phyloP scores from a whole-genome alignment of 2,329 filamentous ascomycete species.

The Cytospora mali region DNA sequence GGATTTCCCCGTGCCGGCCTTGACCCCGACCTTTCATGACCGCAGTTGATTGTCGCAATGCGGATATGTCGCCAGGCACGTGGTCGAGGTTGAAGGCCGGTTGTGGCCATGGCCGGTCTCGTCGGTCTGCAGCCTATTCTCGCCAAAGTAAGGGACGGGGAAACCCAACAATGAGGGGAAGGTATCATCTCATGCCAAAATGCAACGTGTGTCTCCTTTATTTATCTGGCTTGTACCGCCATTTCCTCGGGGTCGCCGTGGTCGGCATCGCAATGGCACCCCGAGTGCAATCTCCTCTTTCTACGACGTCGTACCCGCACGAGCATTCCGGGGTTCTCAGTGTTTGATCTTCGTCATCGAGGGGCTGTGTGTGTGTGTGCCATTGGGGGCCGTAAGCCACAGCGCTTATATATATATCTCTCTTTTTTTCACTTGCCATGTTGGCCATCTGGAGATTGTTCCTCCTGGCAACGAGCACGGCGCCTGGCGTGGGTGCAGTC shows the following conservation, averaged over 20 bases:
- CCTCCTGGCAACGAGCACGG: not conserved
- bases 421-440: too few species aligned
- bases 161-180: too few species aligned
- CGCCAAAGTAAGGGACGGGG: not conserved
- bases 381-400: too few species aligned
- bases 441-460: too few species aligned
- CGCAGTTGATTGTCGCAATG: not conserved
- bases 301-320: not conserved
- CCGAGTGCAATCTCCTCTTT: not conserved
- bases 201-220: too few species aligned
- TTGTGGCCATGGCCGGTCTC: not conserved
- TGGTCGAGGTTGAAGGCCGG: not conserved
- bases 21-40: not conserved
- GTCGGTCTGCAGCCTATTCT: slow-evolving; percentile 5
- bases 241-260: slow-evolving; percentile 11
- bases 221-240: slow-evolving; percentile 14
- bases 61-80: not conserved
- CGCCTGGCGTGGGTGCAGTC: not conserved
- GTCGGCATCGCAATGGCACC: not conserved
- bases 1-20: not conserved
- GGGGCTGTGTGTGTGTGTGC: too few species aligned
- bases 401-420: too few species aligned
- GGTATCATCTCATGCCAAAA: too few species aligned
- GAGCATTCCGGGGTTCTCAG: too few species aligned
- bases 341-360: not conserved